A percentile compares a stretch with the other conserved stretches of the same genome.
Conservation (phyloP, 176 grass and related monocot genomes). For the Chloris gayana region DNA sequence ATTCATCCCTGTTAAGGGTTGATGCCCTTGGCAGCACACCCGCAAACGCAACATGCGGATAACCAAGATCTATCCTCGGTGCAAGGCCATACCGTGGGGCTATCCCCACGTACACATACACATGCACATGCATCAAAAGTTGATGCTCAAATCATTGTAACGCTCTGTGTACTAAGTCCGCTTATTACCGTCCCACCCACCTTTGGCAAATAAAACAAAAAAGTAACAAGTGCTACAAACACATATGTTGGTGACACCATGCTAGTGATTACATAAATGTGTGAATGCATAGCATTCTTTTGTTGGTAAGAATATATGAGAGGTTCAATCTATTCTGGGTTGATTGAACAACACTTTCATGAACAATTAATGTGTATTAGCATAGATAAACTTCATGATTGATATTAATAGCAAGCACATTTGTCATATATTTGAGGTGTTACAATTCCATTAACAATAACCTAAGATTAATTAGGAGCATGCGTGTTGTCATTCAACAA, state of each 20-base stretch:
- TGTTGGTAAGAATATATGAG: not conserved
- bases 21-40: too few species aligned
- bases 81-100: too few species aligned
- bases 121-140: too few species aligned
- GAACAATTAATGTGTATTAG: not conserved
- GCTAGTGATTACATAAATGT: not conserved
- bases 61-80: too few species aligned
- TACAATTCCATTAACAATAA: conserved; percentile 12
- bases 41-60: too few species aligned
- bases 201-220: not conserved
- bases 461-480: not conserved
- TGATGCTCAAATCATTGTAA: too few species aligned
- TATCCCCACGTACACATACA: too few species aligned
- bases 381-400: not conserved
- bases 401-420: conserved; percentile 1
- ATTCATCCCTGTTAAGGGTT: too few species aligned
- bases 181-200: too few species aligned
- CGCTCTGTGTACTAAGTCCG: too few species aligned
- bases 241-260: not conserved
- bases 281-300: not conserved
- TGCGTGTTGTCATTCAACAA: not conserved
- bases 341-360: too few species aligned
- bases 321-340: too few species aligned
- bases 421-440: not conserved
- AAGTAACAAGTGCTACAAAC: not conserved